Base-by-base conservation (phyloP, 805 yeast species). In the Candida vaughaniae region DNA sequence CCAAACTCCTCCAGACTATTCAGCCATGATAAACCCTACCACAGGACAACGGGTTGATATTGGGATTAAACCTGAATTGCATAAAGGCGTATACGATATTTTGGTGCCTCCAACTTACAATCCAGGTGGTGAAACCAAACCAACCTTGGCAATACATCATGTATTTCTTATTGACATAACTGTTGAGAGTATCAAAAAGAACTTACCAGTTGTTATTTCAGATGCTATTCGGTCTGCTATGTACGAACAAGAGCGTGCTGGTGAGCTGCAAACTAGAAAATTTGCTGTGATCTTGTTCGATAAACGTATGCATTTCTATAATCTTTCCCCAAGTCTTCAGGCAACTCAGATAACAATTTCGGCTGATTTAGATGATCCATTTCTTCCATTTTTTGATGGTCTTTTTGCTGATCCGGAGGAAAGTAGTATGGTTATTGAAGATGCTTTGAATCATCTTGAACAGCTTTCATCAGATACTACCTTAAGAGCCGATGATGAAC, bases 71-170 rank as follows among this genome's bases (percentile, higher is more conserved):
- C 90, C 95, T 0, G 98, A 91, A 52, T 67, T 91, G 33, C 78
- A 75, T 43, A 73, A 69, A 30, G 97, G 98, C 11, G 85, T 89
- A 9, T 89, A 87, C 45, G 99, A 93, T 50, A 76, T 86, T 43
- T 56, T 80, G 5, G 96, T 87, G 3, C 95, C 96, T 2, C 60
- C 69, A 11, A 78, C 74, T 29, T 91, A 87, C 58, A 81, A 85
- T 58, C 63, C 70, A 18, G 67, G 64, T 25, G 69, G 67, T n/a
- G 52, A 58, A 8, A 47, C 38, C 4, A 32, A 37, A 3, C 42
- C 39, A 3, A 64, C 71, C 23, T 68, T 64, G 6, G 78, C 82
- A 2, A 61, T 86, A 40, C 83, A 78, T 50, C 85, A 81, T 55
- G 74, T 88, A 16, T 87, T 86, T 50, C 68, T 83, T 48, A 68